Conservation (phyloP, 116 monocot species). For the Cymodocea nodosa region DNA sequence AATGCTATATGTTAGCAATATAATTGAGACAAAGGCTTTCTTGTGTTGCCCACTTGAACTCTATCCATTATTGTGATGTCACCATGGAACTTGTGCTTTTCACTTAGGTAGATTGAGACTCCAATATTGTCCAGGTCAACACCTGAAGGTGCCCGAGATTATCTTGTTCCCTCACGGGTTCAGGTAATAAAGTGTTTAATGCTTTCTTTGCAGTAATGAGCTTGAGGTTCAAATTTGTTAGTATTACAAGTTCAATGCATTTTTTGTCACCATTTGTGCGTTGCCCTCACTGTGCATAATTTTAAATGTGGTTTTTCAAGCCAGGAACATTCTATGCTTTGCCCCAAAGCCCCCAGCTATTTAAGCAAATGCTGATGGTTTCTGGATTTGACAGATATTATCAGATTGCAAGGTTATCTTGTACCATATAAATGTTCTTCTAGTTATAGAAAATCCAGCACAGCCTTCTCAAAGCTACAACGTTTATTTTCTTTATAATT, state of each 20-base stretch:
- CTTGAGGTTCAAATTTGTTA: too few relatives aligned
- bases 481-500: conserved; percentile 4
- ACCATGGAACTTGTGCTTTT: conserved; percentile 9
- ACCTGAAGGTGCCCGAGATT: conserved; percentile 99
- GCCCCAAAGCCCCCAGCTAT: conserved; percentile 98
- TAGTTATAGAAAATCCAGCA: neutral
- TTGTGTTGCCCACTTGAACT: neutral
- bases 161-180: conserved; percentile 96
- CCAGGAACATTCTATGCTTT: conserved; percentile 99
- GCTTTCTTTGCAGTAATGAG: too few relatives aligned
- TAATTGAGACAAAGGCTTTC: neutral
- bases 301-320: conserved; percentile 53
- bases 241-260: too few relatives aligned
- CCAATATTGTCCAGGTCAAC: conserved; percentile 94
- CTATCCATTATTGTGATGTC: neutral
- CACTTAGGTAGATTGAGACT: conserved; percentile 93
- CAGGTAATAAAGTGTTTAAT: conserved; percentile 45
- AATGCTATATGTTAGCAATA: neutral
- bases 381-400: conserved; percentile 92
- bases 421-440: neutral
- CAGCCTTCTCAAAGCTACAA: neutral
- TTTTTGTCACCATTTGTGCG: too few relatives aligned
- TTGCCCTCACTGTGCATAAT: conserved; percentile 1
- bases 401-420: conserved; percentile 76
- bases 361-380: conserved; percentile 99